Conservation (phyloP, 768 basidiomycete species). For the Amanita molliuscula region DNA sequence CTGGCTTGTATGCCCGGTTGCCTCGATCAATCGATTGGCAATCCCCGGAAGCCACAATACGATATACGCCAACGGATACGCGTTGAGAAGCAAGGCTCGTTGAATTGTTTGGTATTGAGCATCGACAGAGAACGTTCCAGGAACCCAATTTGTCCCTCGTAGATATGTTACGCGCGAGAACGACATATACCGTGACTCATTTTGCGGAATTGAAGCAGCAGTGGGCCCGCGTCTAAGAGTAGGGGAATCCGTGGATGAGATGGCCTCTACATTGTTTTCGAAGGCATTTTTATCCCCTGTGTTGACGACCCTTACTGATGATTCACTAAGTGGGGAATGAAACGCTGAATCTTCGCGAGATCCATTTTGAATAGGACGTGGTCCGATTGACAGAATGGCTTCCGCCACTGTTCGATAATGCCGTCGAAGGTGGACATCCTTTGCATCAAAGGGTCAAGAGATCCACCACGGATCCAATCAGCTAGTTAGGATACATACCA, state of each 20-base stretch:
- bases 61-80: constrained; percentile 11
- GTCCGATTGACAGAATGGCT: not conserved
- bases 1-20: constrained; percentile 6
- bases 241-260: not conserved
- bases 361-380: not conserved
- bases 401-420: not conserved
- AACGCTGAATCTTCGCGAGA: not conserved
- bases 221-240: not conserved
- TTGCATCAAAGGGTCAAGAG: not conserved
- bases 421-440: constrained; percentile 1
- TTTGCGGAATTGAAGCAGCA: not conserved
- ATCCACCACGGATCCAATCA: too few species aligned
- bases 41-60: constrained; percentile 11
- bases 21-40: constrained; percentile 10
- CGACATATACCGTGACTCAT: not conserved
- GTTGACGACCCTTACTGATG: not conserved
- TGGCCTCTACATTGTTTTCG: not conserved
- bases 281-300: not conserved
- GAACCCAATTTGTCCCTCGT: not conserved
- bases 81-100: constrained; percentile 8
- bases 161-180: not conserved
- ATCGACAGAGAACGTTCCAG: not conserved
- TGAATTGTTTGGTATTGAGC: not conserved
- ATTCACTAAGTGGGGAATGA: not conserved
- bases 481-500: not conserved